A percentile compares a stretch with the other conserved stretches of the same genome.
These are phyloP conservation scores for Lycium barbarum DNA, from an alignment of 257 asterid species.

Conservation along the genomic window DNA sequence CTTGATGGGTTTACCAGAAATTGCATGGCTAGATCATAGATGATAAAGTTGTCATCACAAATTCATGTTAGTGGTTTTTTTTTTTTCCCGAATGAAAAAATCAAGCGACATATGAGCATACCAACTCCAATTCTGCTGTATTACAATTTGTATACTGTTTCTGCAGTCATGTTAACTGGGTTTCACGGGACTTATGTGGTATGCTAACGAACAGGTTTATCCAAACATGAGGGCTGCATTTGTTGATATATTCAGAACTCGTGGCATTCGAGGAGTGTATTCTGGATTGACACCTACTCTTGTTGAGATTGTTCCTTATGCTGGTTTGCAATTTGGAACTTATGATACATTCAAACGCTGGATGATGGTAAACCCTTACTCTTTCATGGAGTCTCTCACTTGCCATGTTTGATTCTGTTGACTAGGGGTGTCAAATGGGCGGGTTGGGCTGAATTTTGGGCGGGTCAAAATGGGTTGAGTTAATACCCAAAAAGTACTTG, in stretches of 20 bases:
- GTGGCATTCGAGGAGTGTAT: constrained; percentile 84
- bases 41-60: not conserved
- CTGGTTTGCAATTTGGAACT: constrained; percentile 93
- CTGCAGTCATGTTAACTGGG: not conserved
- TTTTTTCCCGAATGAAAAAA: not conserved
- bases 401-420: not conserved
- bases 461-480: too few relatives aligned
- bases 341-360: constrained; percentile 95
- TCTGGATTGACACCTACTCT: constrained; percentile 92
- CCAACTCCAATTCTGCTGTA: not conserved
- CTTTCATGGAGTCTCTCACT: not conserved
- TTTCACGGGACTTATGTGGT: constrained; percentile 35
- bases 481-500: too few relatives aligned
- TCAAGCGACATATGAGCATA: not conserved
- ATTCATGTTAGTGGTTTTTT: not conserved
- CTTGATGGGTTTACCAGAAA: not conserved
- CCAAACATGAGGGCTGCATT: constrained; percentile 88
- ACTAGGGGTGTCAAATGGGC: too few relatives aligned
- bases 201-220: constrained; percentile 61
- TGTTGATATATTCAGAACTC: constrained; percentile 57
- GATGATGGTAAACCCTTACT: constrained; percentile 58
- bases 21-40: not conserved
- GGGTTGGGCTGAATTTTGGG: too few relatives aligned
- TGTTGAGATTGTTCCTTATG: constrained; percentile 87
- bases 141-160: not conserved